Conservation (phyloP, 139 green algal genomes). For the Zygnema circumcarinatum region DNA sequence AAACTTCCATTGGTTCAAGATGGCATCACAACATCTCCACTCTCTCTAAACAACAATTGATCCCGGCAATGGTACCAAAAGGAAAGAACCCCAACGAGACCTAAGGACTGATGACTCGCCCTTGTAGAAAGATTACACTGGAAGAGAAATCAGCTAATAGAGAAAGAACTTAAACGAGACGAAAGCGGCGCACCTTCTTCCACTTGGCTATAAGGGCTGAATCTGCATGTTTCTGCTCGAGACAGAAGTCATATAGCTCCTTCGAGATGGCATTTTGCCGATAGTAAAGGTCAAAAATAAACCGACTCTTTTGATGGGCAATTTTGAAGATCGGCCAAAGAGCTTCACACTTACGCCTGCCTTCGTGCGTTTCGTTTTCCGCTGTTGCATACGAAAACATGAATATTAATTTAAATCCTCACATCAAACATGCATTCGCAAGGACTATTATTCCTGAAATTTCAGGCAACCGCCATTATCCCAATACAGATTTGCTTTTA, state of each 20-base stretch:
- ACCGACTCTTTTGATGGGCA: constrained; percentile 59
- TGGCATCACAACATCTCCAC: not conserved
- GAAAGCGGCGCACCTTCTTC: constrained; percentile 54
- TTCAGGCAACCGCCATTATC: too few species aligned
- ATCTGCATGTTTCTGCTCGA: constrained; percentile 55
- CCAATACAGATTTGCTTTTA: too few species aligned
- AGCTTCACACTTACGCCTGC: constrained; percentile 63
- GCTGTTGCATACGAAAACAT: constrained; percentile 17
- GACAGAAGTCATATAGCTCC: constrained; percentile 63
- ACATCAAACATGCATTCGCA: not conserved
- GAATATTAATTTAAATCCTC: not conserved
- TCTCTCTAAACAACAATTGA: not conserved
- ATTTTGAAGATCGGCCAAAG: constrained; percentile 65
- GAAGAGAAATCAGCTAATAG: not conserved
- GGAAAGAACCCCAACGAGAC: not conserved
- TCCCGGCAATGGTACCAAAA: not conserved
- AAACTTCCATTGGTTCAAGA: not conserved
- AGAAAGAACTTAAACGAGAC: not conserved
- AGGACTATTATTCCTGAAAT: too few species aligned
- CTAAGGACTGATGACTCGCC: not conserved
- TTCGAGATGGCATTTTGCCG: constrained; percentile 56
- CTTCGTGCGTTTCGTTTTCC: constrained; percentile 62
- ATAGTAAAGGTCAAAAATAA: constrained; percentile 63
- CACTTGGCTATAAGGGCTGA: constrained; percentile 55
- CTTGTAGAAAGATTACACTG: not conserved